Evolutionary conservation across 2,329 filamentous ascomycete species (phyloP).

Genomic region (Pestalotiopsis sp.): DNA sequence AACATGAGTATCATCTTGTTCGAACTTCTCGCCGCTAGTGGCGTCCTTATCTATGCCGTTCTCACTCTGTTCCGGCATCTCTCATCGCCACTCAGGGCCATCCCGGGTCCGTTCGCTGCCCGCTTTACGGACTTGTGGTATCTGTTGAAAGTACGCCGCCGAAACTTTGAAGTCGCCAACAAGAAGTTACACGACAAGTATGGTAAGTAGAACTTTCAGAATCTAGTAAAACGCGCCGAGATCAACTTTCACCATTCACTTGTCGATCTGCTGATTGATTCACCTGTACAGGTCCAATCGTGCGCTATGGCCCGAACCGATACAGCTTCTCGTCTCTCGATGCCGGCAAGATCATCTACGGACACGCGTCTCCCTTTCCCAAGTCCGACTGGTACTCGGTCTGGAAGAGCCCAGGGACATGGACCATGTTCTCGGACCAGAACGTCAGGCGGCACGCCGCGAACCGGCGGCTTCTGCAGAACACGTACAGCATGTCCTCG

Average conservation of each 20-base stretch:
- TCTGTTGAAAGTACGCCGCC: slow-evolving; percentile 28
- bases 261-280: not conserved
- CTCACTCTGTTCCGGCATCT: not conserved
- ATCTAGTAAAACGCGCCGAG: not conserved
- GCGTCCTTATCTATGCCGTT: not conserved
- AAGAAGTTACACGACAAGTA: slow-evolving; percentile 31
- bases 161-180: slow-evolving; percentile 32
- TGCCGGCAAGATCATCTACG: slow-evolving; percentile 45
- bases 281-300: slow-evolving; percentile 33
- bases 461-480: slow-evolving; percentile 30
- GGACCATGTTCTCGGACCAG: slow-evolving; percentile 34
- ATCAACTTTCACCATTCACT: too few species aligned
- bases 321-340: slow-evolving; percentile 47
- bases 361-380: slow-evolving; percentile 35
- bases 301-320: slow-evolving; percentile 50
- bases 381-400: slow-evolving; percentile 38
- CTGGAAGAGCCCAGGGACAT: slow-evolving; percentile 24
- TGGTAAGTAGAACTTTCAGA: slow-evolving; percentile 19
- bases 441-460: slow-evolving; percentile 28
- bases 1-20: not conserved
- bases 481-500: slow-evolving; percentile 35
- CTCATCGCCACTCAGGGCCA: slow-evolving; percentile 3
- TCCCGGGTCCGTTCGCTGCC: slow-evolving; percentile 43
- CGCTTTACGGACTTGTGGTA: slow-evolving; percentile 43
- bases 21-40: not conserved